Evolutionary conservation across 768 basidiomycete species (phyloP).

Genomic region (Russula compacta): DNA sequence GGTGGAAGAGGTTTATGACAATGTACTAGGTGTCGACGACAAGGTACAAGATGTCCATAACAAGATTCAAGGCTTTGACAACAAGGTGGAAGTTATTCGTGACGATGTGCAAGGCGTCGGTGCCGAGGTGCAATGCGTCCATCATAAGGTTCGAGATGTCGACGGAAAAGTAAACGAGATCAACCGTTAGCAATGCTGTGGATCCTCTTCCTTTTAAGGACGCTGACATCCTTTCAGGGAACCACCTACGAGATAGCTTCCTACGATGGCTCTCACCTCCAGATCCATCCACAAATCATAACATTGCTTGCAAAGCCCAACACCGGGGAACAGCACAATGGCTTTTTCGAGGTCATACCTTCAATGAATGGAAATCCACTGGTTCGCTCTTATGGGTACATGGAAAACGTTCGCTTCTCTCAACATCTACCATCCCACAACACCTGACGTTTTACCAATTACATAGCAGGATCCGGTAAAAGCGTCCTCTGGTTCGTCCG

Average conservation of each 20-base stretch:
- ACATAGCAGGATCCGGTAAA: constrained; percentile 1
- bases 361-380: neutral
- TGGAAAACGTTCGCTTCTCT: neutral
- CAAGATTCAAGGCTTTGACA: neutral
- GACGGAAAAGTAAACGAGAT: neutral
- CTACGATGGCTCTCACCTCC: constrained; percentile 29
- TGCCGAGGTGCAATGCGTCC: neutral
- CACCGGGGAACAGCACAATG: neutral
- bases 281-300: neutral
- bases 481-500: neutral
- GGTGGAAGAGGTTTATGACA: neutral
- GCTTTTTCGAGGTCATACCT: neutral
- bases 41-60: neutral
- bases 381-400: neutral
- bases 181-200: neutral
- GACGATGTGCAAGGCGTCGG: neutral
- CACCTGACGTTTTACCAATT: neutral
- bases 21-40: neutral
- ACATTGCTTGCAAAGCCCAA: neutral
- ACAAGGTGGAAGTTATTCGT: neutral
- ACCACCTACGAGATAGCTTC: neutral
- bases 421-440: neutral
- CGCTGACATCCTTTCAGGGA: neutral
- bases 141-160: neutral
- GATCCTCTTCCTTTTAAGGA: too few relatives aligned